A percentile compares a stretch with the other conserved stretches of the same genome.
These are phyloP conservation scores for Suillus subaureus DNA, from an alignment of 768 basidiomycete genomes.

Conservation along the genomic window DNA sequence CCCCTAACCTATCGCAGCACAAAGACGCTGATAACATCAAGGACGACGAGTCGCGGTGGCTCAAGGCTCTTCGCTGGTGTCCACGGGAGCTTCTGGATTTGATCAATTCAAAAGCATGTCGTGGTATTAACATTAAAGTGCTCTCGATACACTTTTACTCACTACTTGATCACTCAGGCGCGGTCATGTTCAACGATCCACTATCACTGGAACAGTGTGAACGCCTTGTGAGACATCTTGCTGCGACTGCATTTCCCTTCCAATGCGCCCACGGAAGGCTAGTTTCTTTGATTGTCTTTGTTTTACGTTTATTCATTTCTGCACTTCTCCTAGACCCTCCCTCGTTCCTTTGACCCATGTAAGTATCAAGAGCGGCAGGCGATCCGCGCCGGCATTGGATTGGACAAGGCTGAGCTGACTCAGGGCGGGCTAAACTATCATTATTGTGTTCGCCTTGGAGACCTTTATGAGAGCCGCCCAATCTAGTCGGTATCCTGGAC, in stretches of 20 bases:
- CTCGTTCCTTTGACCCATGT: slow-evolving; percentile 50
- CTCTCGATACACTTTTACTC: background rate
- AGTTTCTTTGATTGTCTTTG: slow-evolving; percentile 1
- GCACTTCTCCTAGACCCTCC: slow-evolving; percentile 46
- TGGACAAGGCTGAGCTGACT: slow-evolving; percentile 23
- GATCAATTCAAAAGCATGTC: slow-evolving; percentile 93
- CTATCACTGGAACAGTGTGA: slow-evolving; percentile 70
- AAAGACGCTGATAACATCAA: slow-evolving; percentile 11
- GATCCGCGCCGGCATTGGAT: slow-evolving; percentile 18
- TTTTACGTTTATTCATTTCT: background rate
- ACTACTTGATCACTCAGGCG: slow-evolving; percentile 53
- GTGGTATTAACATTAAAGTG: slow-evolving; percentile 54
- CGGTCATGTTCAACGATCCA: slow-evolving; percentile 95
- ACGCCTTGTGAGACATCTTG: slow-evolving; percentile 65
- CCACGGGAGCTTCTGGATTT: slow-evolving; percentile 83
- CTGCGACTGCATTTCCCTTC: slow-evolving; percentile 81
- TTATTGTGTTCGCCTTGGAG: background rate
- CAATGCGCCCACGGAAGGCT: slow-evolving; percentile 96
- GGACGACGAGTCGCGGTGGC: slow-evolving; percentile 48
- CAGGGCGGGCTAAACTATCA: background rate
- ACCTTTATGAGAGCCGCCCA: background rate
- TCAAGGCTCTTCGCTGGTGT: slow-evolving; percentile 76
- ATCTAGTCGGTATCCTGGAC: background rate
- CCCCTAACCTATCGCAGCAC: slow-evolving; percentile 19
- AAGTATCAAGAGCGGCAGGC: slow-evolving; percentile 16